Percentiles rank a stretch among this genome's conserved stretches.
Conservation (phyloP, 2,329 filamentous ascomycete species). For the Cryoendolithus antarcticus region DNA sequence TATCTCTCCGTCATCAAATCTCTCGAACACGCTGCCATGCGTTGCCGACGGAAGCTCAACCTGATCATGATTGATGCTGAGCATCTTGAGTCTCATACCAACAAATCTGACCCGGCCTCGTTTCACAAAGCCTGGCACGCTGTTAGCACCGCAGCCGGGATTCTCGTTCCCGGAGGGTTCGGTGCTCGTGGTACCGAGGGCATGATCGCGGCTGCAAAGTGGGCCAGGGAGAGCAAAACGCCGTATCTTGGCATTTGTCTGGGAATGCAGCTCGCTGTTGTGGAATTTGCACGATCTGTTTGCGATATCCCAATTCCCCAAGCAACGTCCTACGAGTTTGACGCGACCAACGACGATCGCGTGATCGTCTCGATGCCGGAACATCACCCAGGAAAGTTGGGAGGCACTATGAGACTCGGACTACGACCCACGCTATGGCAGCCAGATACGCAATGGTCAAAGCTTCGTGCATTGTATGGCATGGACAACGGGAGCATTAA, state of each 20-base stretch:
- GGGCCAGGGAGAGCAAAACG: slow-evolving; percentile 68
- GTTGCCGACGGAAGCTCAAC: slow-evolving; percentile 64
- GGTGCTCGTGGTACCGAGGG: slow-evolving; percentile 73
- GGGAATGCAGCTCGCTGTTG: slow-evolving; percentile 84
- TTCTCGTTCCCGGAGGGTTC: slow-evolving; percentile 66
- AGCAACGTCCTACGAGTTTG: slow-evolving; percentile 46
- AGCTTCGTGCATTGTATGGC: slow-evolving; percentile 64
- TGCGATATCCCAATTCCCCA: slow-evolving; percentile 45
- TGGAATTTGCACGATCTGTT: slow-evolving; percentile 72
- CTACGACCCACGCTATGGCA: slow-evolving; percentile 66
- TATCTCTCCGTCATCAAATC: slow-evolving; percentile 79
- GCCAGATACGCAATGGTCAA: slow-evolving; percentile 61
- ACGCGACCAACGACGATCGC: slow-evolving; percentile 49
- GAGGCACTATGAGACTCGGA: slow-evolving; percentile 79
- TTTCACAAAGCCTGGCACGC: slow-evolving; percentile 74
- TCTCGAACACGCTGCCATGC: slow-evolving; percentile 85
- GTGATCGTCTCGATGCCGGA: slow-evolving; percentile 92
- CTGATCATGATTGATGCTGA: slow-evolving; percentile 76
- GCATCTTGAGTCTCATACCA: slow-evolving; percentile 59
- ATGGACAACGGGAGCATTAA: slow-evolving; percentile 29
- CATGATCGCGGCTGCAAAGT: slow-evolving; percentile 79
- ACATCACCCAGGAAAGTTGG: slow-evolving; percentile 60
- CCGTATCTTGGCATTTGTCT: slow-evolving; percentile 86
- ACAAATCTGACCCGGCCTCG: slow-evolving; percentile 51
- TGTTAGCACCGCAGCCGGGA: slow-evolving; percentile 57